These are phyloP conservation scores for Dactylis glomerata DNA, from an alignment of 176 grass and related monocot genomes.

Conservation along the genomic window DNA sequence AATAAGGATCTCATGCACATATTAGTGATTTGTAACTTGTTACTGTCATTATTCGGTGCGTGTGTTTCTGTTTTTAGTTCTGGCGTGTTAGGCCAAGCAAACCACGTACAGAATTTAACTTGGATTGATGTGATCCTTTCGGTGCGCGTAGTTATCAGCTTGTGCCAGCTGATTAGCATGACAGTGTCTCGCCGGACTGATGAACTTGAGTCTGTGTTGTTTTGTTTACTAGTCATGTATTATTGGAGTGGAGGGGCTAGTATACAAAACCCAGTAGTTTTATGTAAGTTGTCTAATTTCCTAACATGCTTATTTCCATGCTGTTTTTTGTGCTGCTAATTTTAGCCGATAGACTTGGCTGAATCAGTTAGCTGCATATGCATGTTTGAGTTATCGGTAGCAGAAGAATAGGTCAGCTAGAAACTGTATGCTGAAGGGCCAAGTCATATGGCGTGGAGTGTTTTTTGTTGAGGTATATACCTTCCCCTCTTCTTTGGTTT, in stretches of 20 bases:
- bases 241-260: neutral
- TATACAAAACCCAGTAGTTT: neutral
- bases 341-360: neutral
- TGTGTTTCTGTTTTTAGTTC: constrained; percentile 17
- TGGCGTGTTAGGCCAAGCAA: neutral
- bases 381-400: no score
- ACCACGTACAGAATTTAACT: neutral
- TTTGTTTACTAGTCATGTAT: neutral
- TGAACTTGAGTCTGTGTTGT: neutral
- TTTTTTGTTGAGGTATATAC: neutral
- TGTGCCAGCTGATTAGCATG: constrained; percentile 1
- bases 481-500: neutral
- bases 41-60: no score
- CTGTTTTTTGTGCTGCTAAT: neutral
- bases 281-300: neutral
- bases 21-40: no score
- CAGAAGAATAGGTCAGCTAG: no score
- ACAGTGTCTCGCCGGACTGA: neutral
- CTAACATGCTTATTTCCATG: neutral
- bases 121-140: constrained; percentile 1
- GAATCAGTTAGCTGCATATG: no score
- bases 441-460: no score
- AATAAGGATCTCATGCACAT: no score
- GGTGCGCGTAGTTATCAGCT: constrained; percentile 6
- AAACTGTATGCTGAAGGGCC: no score